These are phyloP conservation scores for Pisolithus marmoratus DNA, from an alignment of 768 basidiomycete genomes.

Conservation along the genomic window DNA sequence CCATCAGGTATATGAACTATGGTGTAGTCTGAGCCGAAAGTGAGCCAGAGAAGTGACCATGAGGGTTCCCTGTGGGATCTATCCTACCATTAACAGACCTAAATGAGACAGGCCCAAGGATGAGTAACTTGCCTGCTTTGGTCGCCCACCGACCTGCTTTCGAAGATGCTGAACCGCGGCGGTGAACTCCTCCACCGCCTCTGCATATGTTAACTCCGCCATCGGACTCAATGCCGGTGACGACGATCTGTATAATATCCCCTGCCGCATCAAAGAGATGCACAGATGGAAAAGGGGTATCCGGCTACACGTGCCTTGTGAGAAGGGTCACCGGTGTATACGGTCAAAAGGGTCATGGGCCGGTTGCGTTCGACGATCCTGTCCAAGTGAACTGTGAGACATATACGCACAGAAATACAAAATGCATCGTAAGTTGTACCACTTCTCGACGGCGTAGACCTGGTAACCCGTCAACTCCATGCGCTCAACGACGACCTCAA, in stretches of 20 bases:
- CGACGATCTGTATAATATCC: conserved; percentile 43
- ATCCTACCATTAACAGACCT: not conserved
- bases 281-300: not conserved
- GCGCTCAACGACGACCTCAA: conserved; percentile 44
- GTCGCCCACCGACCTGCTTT: conserved; percentile 63
- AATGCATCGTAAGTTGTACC: conserved; percentile 37
- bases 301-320: conserved; percentile 46
- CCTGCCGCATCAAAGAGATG: conserved; percentile 12
- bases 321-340: conserved; percentile 69
- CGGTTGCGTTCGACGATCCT: conserved; percentile 68
- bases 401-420: not conserved
- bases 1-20: conserved; percentile 73
- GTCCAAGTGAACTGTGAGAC: not conserved
- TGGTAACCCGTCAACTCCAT: conserved; percentile 58
- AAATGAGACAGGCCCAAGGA: not conserved
- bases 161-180: conserved; percentile 55
- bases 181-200: conserved; percentile 54
- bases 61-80: conserved; percentile 64
- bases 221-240: conserved; percentile 51
- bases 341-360: conserved; percentile 55
- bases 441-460: conserved; percentile 84
- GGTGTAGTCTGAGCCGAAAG: conserved; percentile 83
- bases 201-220: conserved; percentile 34
- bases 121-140: conserved; percentile 46
- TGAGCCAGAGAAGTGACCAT: conserved; percentile 82